Evolutionary conservation across 495 filamentous ascomycete species (phyloP).

Genomic region (Aspergillus sclerotiicarbonarius): DNA sequence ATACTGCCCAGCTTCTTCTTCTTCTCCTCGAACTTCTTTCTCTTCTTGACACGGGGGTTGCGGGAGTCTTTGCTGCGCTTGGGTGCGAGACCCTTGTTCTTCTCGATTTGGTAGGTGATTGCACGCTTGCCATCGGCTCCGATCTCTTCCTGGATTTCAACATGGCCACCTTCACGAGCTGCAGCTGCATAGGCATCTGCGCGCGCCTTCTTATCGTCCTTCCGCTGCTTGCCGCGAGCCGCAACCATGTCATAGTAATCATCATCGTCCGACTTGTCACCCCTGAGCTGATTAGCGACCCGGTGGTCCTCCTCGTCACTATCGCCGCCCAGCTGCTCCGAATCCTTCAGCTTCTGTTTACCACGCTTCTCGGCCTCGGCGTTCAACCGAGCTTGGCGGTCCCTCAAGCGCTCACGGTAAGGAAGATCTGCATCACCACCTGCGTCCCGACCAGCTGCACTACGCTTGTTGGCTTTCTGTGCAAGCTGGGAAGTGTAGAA

Average conservation of each 20-base stretch:
- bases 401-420: conserved; percentile 79
- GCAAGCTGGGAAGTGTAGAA: conserved; percentile 97
- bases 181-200: conserved; percentile 53
- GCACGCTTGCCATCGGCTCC: conserved; percentile 79
- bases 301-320: conserved; percentile 56
- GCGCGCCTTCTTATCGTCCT: conserved; percentile 67
- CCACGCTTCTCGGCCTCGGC: conserved; percentile 83
- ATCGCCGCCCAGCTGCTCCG: conserved; percentile 62
- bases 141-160: conserved; percentile 56
- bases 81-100: conserved; percentile 93
- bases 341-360: conserved; percentile 57
- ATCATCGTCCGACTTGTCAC: conserved; percentile 50
- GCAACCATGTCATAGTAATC: conserved; percentile 91
- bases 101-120: conserved; percentile 88
- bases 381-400: conserved; percentile 80
- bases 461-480: conserved; percentile 85
- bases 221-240: conserved; percentile 63
- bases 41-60: conserved; percentile 97
- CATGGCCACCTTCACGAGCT: conserved; percentile 54
- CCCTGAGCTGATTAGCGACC: conserved; percentile 40
- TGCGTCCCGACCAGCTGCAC: conserved; percentile 72
- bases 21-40: conserved; percentile 87
- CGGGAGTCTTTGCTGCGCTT: conserved; percentile 86
- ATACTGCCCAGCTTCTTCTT: conserved; percentile 89
- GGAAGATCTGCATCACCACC: conserved; percentile 93